Conservation (phyloP, 345 rosid genomes). For the Bruguiera parviflora region DNA sequence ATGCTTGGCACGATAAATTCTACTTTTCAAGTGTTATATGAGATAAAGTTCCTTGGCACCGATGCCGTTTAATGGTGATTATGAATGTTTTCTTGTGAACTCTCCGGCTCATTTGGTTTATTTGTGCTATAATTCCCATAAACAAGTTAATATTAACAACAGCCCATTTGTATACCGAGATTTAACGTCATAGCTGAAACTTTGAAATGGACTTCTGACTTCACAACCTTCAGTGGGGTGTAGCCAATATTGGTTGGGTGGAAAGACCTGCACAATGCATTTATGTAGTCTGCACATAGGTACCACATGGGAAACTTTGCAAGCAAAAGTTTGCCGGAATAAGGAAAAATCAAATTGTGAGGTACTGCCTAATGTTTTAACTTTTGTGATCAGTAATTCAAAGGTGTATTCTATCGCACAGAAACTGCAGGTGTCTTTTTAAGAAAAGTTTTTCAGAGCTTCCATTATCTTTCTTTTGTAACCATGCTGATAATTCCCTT, state of each 20-base stretch:
- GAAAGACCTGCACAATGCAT: not conserved
- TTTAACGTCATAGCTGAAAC: not conserved
- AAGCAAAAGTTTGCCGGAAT: not conserved
- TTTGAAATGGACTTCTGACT: not conserved
- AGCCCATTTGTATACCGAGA: not conserved
- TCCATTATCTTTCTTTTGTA: not conserved
- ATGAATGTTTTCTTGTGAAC: not conserved
- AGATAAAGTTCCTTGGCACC: not conserved
- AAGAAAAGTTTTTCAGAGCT: not conserved
- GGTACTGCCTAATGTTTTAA: not conserved
- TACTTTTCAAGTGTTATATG: not conserved
- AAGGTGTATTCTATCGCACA: not conserved
- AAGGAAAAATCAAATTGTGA: conserved; percentile 1
- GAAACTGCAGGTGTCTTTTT: not conserved
- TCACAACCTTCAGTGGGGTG: no score
- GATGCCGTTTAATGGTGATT: not conserved
- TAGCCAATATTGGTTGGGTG: not conserved
- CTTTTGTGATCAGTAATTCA: not conserved
- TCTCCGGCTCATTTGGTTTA: not conserved
- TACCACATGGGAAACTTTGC: not conserved
- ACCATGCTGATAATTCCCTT: conserved; percentile 8
- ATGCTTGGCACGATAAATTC: no score
- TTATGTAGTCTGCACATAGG: not conserved
- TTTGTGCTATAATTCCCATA: not conserved
- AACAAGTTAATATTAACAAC: not conserved